Evolutionary conservation across 192 early-diverging fungal genomes (phyloP).

Genomic region (Jimgerdemannia flammicorona): DNA sequence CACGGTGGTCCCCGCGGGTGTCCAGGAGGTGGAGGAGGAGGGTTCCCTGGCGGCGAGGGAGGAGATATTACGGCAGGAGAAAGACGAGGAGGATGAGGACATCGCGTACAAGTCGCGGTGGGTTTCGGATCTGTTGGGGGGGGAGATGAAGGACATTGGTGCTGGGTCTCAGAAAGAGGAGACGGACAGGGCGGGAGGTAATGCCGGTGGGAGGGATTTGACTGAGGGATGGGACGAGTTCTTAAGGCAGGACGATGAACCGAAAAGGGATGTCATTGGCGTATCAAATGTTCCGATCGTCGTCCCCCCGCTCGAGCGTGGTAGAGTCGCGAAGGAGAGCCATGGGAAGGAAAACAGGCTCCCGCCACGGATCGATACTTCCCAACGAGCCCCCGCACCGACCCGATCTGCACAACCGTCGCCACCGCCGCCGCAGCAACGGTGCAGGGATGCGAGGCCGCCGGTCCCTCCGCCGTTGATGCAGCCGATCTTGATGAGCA

Average conservation of each 20-base stretch:
- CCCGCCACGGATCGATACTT: background rate
- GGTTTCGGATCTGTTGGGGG: background rate
- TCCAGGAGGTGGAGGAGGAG: background rate
- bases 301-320: background rate
- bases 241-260: background rate
- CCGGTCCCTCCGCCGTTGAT: background rate
- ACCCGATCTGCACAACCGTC: background rate
- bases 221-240: background rate
- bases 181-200: background rate
- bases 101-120: background rate
- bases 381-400: background rate
- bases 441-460: background rate
- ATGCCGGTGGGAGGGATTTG: background rate
- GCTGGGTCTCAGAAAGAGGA: background rate
- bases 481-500: background rate
- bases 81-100: background rate
- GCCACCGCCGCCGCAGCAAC: background rate
- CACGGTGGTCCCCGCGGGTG: background rate
- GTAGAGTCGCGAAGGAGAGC: background rate
- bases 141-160: background rate
- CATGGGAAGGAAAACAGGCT: background rate
- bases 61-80: background rate
- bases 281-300: background rate
- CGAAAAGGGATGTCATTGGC: background rate
- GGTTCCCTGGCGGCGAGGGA: background rate